Evolutionary conservation across 768 basidiomycete genomes (phyloP), one percentile per base, ranked within the genome.

Genomic region (Agaricus blazei): DNA sequence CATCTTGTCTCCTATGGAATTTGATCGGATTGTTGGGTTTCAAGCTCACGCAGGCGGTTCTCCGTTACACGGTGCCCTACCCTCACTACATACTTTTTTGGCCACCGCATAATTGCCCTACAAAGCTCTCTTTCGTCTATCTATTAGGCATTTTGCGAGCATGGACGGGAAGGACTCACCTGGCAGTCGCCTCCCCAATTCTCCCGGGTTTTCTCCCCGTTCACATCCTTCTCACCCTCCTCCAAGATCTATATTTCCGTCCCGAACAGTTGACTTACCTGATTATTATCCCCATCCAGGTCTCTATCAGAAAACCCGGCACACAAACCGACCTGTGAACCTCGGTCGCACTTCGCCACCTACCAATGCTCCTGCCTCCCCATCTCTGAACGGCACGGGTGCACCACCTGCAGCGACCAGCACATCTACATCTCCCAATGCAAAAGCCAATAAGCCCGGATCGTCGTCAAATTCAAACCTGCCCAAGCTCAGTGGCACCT

Each of bases 221-320:
- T 55, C 49, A 45, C 58, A 51, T 24, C 56, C 43, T 44, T 43
- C 60, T 31, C 54, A 52, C 53, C 60, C 56, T 42, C 58, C 58
- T 42, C 59, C 61, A 51, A 60, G 54, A 55, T 55, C 47, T 43
- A 55, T 55, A 28, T 55, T 55, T 48, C 54, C 54, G 26, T 48
- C 60, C 64, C 62, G 63, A 64, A 69, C 68, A 63, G 63, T 67
- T 59, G 55, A 62, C 65, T 60, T 53, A 57, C 60, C 60, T 15
- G 52, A 54, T 49, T 51, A 62, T 62, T 65, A 53, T 61, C 58
- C 46, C 60, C 55, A 50, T 65, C 43, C 77, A 91, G 89, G 88
- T 63, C 86, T 90, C 66, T 91, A 91, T 77, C 85, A 86, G 78
- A 92, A 90, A 80, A 82, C 85, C 60, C 83, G 85, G 69, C 82